phyloP scores from a whole-genome alignment of 1,284 basidiomycete species.

The Agaricales sp. region DNA sequence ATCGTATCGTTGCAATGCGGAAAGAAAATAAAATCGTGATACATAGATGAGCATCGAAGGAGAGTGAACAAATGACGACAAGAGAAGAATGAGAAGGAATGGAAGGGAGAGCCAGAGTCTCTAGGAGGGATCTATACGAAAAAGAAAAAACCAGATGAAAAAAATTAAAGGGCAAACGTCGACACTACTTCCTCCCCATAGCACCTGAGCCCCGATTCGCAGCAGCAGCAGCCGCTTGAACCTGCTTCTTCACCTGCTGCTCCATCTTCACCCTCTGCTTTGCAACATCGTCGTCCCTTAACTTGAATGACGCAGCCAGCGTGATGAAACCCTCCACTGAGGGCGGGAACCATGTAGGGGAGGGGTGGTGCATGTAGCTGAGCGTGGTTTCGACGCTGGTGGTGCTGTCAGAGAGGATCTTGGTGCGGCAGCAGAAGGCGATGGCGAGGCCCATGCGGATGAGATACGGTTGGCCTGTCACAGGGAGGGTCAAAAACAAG shows the following conservation, averaged over 20 bases:
- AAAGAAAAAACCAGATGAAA: too few species aligned
- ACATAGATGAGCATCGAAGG: background rate
- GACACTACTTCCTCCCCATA: too few species aligned
- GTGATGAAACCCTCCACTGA: conserved; percentile 55
- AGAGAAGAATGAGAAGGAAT: too few species aligned
- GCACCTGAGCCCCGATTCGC: background rate
- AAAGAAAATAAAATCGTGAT: background rate
- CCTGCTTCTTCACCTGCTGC: conserved; percentile 50
- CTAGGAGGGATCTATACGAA: too few species aligned
- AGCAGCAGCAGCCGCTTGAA: conserved; percentile 21
- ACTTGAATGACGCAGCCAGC: conserved; percentile 51
- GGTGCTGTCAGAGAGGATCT: conserved; percentile 35
- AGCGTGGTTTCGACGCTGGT: conserved; percentile 40
- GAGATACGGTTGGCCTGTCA: conserved; percentile 67
- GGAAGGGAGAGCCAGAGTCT: too few species aligned
- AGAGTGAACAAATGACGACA: background rate
- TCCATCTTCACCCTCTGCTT: conserved; percentile 70
- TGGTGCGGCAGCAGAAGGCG: conserved; percentile 52
- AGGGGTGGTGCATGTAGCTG: conserved; percentile 39
- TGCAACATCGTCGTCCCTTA: conserved; percentile 76
- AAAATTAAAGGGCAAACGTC: too few species aligned
- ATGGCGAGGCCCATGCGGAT: conserved; percentile 75
- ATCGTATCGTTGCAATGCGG: background rate
- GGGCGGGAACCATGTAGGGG: conserved; percentile 40
- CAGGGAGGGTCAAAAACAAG: too few species aligned